Base-by-base conservation (phyloP, 2,329 filamentous ascomycete genomes). In the Akanthomyces uredinophilus region DNA sequence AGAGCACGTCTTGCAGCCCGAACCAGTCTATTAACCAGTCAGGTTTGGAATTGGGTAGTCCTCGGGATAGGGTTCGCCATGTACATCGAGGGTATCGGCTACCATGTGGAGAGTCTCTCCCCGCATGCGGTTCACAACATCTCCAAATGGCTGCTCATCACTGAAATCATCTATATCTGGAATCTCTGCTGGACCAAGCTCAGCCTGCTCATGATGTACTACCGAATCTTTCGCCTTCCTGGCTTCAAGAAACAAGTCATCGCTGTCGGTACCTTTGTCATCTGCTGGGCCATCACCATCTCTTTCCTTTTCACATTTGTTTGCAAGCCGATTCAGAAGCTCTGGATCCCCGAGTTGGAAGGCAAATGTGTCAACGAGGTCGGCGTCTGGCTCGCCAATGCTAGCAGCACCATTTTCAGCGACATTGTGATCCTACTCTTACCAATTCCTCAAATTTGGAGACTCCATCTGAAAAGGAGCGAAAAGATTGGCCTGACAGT, bases 241-340 rank as follows among this genome's bases (percentile, higher is more conserved):
- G 74, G 73, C 62, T 78, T 82, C 64, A 76, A 76, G 66, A 75
- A 71, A 63, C 74, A 74, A 67, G 73, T 74, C 1, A 76, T 74
- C 66, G 67, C 70, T 3, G 72, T 82, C 5, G 77, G 74, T 10
- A 63, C 66, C 18, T 76, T 83, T 7, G 74, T 79, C 43, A 72
- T 82, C 62, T 69, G 70, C 24, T 83, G 81, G 80, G 75, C 77
- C 35, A 70, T 83, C 37, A 73, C 72, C 61, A 78, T 81, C 64
- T 78, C 78, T 10, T 79, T 79, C 57, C 72, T 82, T 46, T 79
- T 78, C 68, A 75, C 82, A 62, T 83, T 84, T 66, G 79, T 82
- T 66, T 84, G 81, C 70, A 72, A 76, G 0, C 81, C 81, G 0
- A 75, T 83, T 7, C 67, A 75, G 54, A 82, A 81, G 67, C 69